Evolutionary conservation across 2,329 filamentous ascomycete species (phyloP), one percentile per base, ranked within the genome.

Genomic region (Xylariaceae sp.): DNA sequence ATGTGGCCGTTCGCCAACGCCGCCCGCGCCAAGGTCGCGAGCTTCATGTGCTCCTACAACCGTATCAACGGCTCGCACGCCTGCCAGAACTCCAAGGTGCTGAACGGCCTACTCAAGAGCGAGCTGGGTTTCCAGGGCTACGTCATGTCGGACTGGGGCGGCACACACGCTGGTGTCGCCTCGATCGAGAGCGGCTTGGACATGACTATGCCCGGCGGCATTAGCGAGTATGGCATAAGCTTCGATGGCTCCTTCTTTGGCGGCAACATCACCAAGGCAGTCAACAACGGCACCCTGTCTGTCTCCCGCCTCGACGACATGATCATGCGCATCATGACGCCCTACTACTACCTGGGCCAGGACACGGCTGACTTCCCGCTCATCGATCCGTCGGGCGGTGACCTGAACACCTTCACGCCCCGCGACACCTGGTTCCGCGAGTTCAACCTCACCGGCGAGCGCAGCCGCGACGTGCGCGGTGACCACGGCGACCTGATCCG

Each of bases 401-500:
- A 65, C 37, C 65, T 74, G 18, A 64, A 59, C 47, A 65, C 60
- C 44, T 68, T 70, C 46, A 68, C 64, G 8, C 70, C 69, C 38
- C 57, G 56, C 38, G 64, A 63, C 3, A 60, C 56, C 26, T 74
- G 70, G 54, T 55, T 66, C 19, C 39, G 37, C 24, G 44, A 56
- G 16, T 63, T 50, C 40, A 60, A 61, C 40, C 43, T 61, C 32
- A 76, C 66, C 0, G 71, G 74, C 2, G 67, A 75, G 41, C 56
- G 60, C 6, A 75, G 77, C 47, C 67, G 49, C 37, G 61, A 65
- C 24, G 63, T 64, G 33, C 68, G 70, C 0, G 74, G 66, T 14
- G 64, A 79, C 46, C 70, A 78, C 21, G 74, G 65, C 4, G 53
- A 65, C 1, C 52, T 79, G 4, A 64, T 75, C 44, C 65, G 73